Evolutionary conservation across 139 green algal species (phyloP).

Genomic region (Chlorella sp.): DNA sequence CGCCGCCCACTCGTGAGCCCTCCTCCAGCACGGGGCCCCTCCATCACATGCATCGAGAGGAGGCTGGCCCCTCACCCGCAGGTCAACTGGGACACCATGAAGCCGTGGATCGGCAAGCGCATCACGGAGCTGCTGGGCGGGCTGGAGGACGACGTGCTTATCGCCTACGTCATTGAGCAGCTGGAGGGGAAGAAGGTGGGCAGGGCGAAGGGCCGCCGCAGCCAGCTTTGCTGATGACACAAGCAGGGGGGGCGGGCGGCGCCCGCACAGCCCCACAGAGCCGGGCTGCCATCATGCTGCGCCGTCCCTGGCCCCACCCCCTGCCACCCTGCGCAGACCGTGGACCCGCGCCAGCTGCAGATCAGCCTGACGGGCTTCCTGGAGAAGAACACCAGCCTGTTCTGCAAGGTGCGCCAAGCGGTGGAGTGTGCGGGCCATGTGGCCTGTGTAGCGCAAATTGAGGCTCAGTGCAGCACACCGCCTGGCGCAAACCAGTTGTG

Average conservation of each 20-base stretch:
- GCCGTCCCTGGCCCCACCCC: too few relatives aligned
- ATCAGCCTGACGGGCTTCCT: conserved; percentile 90
- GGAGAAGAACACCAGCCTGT: conserved; percentile 91
- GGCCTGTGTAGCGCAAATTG: too few relatives aligned
- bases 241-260: too few relatives aligned
- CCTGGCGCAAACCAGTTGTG: too few relatives aligned
- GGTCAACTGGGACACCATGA: conserved; percentile 89
- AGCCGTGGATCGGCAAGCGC: conserved; percentile 92
- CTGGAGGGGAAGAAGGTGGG: conserved; percentile 81
- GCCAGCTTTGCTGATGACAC: too few relatives aligned
- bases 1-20: too few relatives aligned
- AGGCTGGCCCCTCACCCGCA: too few relatives aligned
- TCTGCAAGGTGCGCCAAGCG: conserved; percentile 79
- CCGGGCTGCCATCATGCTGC: too few relatives aligned
- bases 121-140: conserved; percentile 93
- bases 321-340: conserved; percentile 44
- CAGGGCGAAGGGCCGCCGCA: not conserved
- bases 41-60: too few relatives aligned
- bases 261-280: not conserved
- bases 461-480: too few relatives aligned
- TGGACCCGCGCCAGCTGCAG: conserved; percentile 83
- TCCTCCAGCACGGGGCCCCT: too few relatives aligned
- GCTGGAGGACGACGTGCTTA: conserved; percentile 96
- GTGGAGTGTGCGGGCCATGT: not conserved
- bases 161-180: conserved; percentile 91